Evolutionary conservation across 768 basidiomycete genomes (phyloP), one percentile per base, ranked within the genome.

Genomic region (Termitomyces sp.): DNA sequence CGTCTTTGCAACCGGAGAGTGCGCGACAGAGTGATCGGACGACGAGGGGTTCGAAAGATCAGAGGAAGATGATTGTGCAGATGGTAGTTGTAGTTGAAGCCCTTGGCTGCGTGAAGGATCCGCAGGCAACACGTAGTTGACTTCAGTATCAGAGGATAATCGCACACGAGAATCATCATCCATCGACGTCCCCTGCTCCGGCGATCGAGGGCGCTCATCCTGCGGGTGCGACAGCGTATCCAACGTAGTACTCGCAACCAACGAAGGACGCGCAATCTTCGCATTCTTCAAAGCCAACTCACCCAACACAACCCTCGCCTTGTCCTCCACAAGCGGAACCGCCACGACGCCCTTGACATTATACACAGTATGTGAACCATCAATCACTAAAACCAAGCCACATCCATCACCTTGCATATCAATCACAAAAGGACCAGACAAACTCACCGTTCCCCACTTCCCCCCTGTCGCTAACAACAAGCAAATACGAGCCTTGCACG

Each of bases 381-480:
- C 84, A 60, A 92, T 75, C 50, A 92, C 90, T 92, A 55, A 47
- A n/a, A n/a, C n/a, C n/a, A n/a, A n/a, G n/a, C n/a, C n/a, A n/a
- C n/a, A n/a, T n/a, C n/a, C n/a, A n/a, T n/a, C n/a, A n/a, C n/a
- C n/a, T n/a, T n/a, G n/a, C n/a, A n/a, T n/a, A n/a, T n/a, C n/a
- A n/a, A n/a, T n/a, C n/a, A n/a, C n/a, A n/a, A n/a, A n/a, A n/a
- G n/a, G n/a, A n/a, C n/a, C n/a, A n/a, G n/a, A n/a, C n/a, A 30
- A 41, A 77, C 88, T 72, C 67, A 90, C 92, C 68, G 61, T 79
- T 75, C 59, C 92, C 92, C 13, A 88, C 74, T 59, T 85, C 79
- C 46, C 73, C 73, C 57, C 81, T 80, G 1, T 82, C 76, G 20
- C 83, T 85, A 48, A 94, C 81, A 4, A 91, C 87, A 45, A 94